Evolutionary conservation across 345 rosid genomes (phyloP), one percentile per base, ranked within the genome.

Genomic region (Capsella bursapastoris): DNA sequence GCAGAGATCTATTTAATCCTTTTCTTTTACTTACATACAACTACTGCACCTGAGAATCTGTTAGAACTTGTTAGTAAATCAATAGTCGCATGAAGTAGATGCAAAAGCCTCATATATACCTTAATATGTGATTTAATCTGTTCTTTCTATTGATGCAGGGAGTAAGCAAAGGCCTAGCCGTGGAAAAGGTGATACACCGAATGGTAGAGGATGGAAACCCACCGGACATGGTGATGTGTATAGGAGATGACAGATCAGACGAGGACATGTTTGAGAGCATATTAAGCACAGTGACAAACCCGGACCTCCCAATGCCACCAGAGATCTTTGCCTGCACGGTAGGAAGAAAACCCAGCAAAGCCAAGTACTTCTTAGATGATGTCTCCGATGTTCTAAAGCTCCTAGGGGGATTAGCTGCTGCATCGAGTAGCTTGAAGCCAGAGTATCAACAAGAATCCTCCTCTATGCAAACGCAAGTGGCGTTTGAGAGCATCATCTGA

Each of bases 231-330:
- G 91, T 92, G 45, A 81, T 90, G 87, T 92, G 98, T 68, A 79
- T 90, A 65, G 96, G 96, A 29, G 98, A 92, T 70, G 98, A 92
- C 80, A 84, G 85, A 86, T 92, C 96, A 18, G 97, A 92, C 71
- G 96, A 92, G 66, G 97, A 92, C 80, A 92, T 92, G 97, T 92
- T 92, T 71, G 87, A 89, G 79, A 88, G 92, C 83, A 87, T 90
- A 78, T 73, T 79, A 44, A 83, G 79, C 74, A 80, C 83, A n/a
- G 80, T 82, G 64, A 78, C 85, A 34, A 58, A 76, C 73, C 83
- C 88, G 3, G 83, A 86, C 31, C 77, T 85, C 68, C 88, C 87
- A n/a, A 63, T 48, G 49, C 63, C 82, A 70, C 96, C 93, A 1
- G 96, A 92, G 79, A 86, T 92, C 22, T 88, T 88, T 37, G 98